Base-by-base conservation (phyloP, 1,284 basidiomycete species). In the Termitomyces sp. region DNA sequence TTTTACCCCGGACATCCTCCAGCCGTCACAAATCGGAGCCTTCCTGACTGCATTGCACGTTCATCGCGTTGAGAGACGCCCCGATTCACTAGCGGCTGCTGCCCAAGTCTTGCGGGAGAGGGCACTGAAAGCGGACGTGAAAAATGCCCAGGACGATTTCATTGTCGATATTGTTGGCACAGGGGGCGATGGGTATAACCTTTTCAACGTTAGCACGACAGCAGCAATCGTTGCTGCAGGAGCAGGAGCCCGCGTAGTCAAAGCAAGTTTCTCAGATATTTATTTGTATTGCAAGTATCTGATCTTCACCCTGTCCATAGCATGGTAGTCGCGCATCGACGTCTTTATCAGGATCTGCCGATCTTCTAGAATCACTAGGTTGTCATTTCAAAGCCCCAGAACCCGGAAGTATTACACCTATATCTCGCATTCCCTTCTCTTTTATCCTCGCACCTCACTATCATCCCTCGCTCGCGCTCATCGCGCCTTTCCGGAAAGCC, bases 141-240 rank as follows among this genome's bases (percentile, higher is more conserved):
- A 83, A 57, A 80, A 81, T 48, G 67, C 66, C 4, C 82, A 84
- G 43, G 68, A 73, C 3, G 84, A 88, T 64, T 87, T 88, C 59
- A 75, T 89, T 24, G 87, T 90, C 26, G 86, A 88, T 64, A 86
- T 88, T 51, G 81, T 82, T 39, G 80, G 68, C 45, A 69, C 62
- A 9, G 96, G 96, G n/a, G 96, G 96, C 10, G 96, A 98, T 72
- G 95, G 95, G 0, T 87, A 96, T 73, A 93, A 98, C 66, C 90
- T 96, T 0, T 99, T 96, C 80, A 98, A 99, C 69, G 95, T 98
- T 43, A 96, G 93, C 65, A 98, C 96, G 0, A 91, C 94, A 0
- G 96, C 96, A 1, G 94, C 86, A 3, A 84, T 99, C 57, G 92
- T 99, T 17, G 95, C 95, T 24, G 94, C 94, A 17, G 96, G 96